A percentile compares a stretch with the other conserved stretches of the same genome.
Conservation (phyloP, 2,329 filamentous ascomycete genomes). For the Pyricularia pennisetigena region DNA sequence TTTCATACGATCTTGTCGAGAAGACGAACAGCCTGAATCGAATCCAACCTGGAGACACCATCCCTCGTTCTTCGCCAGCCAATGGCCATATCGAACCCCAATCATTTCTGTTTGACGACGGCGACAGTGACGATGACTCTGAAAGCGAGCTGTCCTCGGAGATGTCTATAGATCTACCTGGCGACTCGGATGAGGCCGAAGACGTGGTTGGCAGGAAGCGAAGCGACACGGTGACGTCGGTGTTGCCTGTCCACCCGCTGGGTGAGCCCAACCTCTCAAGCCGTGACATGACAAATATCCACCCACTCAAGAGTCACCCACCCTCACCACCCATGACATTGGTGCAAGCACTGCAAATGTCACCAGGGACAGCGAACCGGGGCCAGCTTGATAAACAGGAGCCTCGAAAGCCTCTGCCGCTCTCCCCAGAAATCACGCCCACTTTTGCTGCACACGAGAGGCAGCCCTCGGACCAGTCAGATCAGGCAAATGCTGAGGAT, state of each 20-base stretch:
- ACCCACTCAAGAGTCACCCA: constrained; percentile 13
- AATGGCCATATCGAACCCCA: constrained; percentile 5
- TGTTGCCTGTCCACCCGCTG: constrained; percentile 25
- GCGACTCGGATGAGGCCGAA: constrained; percentile 18
- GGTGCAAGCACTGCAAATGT: constrained; percentile 34
- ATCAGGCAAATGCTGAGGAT: constrained; percentile 12
- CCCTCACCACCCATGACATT: constrained; percentile 38
- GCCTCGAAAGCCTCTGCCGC: constrained; percentile 35
- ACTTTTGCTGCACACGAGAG: constrained; percentile 32
- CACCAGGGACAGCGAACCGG: constrained; percentile 24
- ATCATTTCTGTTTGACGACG: constrained; percentile 26
- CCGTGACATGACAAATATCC: constrained; percentile 13
- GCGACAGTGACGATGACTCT: constrained; percentile 32
- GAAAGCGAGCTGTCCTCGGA: constrained; percentile 55
- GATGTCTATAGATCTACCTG: constrained; percentile 41
- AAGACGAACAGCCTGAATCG: constrained; percentile 42
- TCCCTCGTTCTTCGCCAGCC: constrained; percentile 11
- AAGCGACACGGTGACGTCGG: constrained; percentile 21
- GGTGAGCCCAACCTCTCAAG: constrained; percentile 12
- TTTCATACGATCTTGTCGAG: constrained; percentile 44
- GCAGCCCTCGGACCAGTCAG: constrained; percentile 10
- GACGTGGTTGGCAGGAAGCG: constrained; percentile 16
- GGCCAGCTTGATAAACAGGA: constrained; percentile 29
- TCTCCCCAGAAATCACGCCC: constrained; percentile 40
- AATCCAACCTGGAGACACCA: constrained; percentile 25